Evolutionary conservation across 1,284 basidiomycete species (phyloP), one percentile per base, ranked within the genome.

Genomic region (Schizopora paradoxa): DNA sequence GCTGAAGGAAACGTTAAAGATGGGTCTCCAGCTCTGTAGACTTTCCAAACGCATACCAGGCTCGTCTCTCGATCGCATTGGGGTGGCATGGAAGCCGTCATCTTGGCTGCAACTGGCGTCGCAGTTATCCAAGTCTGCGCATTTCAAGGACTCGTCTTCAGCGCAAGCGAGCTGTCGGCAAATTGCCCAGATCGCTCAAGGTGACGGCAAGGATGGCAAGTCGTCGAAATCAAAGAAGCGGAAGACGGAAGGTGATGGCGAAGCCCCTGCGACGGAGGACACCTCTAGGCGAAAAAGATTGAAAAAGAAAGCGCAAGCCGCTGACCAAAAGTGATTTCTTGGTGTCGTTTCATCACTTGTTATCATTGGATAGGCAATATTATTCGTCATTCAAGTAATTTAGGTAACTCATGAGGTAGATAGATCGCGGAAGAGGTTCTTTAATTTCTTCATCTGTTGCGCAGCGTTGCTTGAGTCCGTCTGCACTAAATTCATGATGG

Each of bases 1-100:
- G 48, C 62, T 87, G 57, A 95, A 91, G 63, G 87, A 91, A 23
- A 64, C 91, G 11, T 65, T 91, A 51, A 94, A 91, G 62, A 68
- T 90, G 42, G 80, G 72, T 0, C 66, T 91, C 5, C 64, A 77
- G 16, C 77, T 79, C 27, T 71, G 81, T 8, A 79, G 91, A 41
- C 79, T 84, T 48, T 79, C 80, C 37, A 76, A 73, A 49, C 71
- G 67, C 18, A 59, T 76, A 16, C 22, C 50, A 25, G 51, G 62
- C 5, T 54, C 62, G 19, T 14, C 56, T 48, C 6, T 33, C 53
- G 5, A 59, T 55, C 8, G 59, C 62, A 10, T 47, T 66, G 3
- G 47, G 57, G 1, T 31, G 2, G 56, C 62, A 1, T 81, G 78
- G 78, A 64, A 72, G 37, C 60, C 73, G 1, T 56, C 64, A 14